Evolutionary conservation across 306 rosid species (phyloP).

Genomic region (Glycine tomentella): DNA sequence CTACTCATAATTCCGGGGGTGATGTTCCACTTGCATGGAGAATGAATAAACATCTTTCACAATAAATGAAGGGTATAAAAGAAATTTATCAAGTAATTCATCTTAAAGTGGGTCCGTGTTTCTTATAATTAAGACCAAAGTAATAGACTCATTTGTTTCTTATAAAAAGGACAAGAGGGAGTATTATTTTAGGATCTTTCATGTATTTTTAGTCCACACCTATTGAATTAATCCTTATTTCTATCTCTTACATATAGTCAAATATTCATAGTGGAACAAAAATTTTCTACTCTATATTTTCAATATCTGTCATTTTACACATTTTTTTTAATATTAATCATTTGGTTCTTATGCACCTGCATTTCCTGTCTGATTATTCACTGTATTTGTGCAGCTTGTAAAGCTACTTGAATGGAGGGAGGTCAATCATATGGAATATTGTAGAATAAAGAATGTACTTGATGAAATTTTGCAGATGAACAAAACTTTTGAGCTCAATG

Average conservation of each 20-base stretch:
- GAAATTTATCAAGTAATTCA: no score
- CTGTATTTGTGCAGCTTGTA: no score
- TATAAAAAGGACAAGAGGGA: no score
- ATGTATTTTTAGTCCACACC: neutral
- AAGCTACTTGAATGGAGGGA: conserved; percentile 94
- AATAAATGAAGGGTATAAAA: no score
- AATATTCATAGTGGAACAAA: neutral
- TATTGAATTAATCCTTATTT: neutral
- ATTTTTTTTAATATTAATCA: neutral
- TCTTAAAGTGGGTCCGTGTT: no score
- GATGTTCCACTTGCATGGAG: no score
- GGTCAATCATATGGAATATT: conserved; percentile 92
- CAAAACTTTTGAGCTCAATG: conserved; percentile 65
- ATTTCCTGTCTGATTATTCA: conserved; percentile 41
- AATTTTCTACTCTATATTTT: neutral
- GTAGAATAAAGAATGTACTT: conserved; percentile 87
- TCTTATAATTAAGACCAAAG: no score
- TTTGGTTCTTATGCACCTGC: neutral
- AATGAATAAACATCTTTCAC: no score
- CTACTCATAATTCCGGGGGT: no score
- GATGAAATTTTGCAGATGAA: conserved; percentile 86
- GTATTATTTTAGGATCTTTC: neutral
- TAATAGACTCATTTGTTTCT: no score
- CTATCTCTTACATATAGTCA: neutral
- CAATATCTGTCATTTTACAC: neutral